phyloP scores from a whole-genome alignment of 768 basidiomycete genomes.

The Mrakia blollopis region DNA sequence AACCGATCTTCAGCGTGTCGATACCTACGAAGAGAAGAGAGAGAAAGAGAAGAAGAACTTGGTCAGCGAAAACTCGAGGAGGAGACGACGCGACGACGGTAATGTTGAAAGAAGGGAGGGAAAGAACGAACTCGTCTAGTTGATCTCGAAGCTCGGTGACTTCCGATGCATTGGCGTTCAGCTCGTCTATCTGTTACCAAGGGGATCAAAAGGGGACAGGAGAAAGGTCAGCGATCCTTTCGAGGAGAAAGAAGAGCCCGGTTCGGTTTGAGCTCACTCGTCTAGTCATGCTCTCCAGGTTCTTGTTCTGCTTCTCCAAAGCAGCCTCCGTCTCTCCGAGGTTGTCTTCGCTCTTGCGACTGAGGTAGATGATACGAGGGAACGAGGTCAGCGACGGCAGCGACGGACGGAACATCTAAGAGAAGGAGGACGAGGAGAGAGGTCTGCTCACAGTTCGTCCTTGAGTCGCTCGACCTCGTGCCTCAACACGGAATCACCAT shows the following conservation, averaged over 20 bases:
- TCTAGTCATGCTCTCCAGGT: slow-evolving; percentile 67
- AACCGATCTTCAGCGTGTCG: slow-evolving; percentile 86
- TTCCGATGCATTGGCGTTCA: slow-evolving; percentile 71
- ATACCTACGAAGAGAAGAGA: slow-evolving; percentile 54
- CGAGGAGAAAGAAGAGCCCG: background rate
- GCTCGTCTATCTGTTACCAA: slow-evolving; percentile 57
- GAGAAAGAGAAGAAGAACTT: background rate
- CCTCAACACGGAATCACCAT: slow-evolving; percentile 64
- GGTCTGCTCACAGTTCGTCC: slow-evolving; percentile 67
- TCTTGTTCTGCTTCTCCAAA: slow-evolving; percentile 67
- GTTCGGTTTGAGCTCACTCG: slow-evolving; percentile 46
- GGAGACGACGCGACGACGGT: background rate
- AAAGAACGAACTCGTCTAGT: slow-evolving; percentile 73
- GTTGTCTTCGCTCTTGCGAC: slow-evolving; percentile 91
- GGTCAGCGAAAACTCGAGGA: background rate
- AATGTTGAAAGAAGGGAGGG: background rate
- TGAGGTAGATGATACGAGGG: slow-evolving; percentile 39
- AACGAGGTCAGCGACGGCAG: background rate
- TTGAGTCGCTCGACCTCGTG: slow-evolving; percentile 52
- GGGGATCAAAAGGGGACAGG: background rate
- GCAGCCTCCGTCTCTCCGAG: slow-evolving; percentile 74
- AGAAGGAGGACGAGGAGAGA: background rate
- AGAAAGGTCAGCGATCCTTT: background rate
- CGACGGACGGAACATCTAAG: too few species aligned
- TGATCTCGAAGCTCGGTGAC: slow-evolving; percentile 80